Evolutionary conservation across 2,329 filamentous ascomycete species (phyloP).

Genomic region (Chaetothyriales sp.): DNA sequence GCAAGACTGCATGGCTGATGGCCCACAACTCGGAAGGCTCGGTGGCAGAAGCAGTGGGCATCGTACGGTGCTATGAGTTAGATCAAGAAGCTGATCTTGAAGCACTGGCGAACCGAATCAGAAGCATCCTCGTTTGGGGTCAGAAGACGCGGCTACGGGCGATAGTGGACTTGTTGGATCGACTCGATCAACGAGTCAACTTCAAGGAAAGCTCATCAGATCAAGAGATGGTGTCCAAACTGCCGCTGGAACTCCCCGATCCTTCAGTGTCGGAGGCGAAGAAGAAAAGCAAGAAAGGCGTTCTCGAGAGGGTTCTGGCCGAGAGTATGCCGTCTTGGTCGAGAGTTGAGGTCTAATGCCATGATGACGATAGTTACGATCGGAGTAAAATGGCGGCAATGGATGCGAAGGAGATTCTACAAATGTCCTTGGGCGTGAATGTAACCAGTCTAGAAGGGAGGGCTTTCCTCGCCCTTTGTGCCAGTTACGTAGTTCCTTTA

Average conservation of each 20-base stretch:
- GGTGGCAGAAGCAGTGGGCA: conserved; percentile 9
- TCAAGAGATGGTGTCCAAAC: neutral
- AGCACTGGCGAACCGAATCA: conserved; percentile 8
- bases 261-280: neutral
- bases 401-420: neutral
- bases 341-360: neutral
- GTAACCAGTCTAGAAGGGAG: neutral
- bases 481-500: too few species aligned
- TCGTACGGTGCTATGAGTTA: conserved; percentile 12
- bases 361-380: neutral
- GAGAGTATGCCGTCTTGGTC: neutral
- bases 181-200: conserved; percentile 7
- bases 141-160: conserved; percentile 12
- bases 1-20: conserved; percentile 13
- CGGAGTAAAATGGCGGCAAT: neutral
- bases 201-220: neutral
- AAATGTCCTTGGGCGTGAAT: neutral
- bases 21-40: conserved; percentile 13
- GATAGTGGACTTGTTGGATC: conserved; percentile 10
- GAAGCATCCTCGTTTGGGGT: conserved; percentile 14
- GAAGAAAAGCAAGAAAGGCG: neutral
- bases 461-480: too few species aligned
- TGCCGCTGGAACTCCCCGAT: neutral
- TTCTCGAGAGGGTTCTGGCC: neutral
- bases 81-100: conserved; percentile 13